Base-by-base conservation (phyloP, 805 yeast genomes). In the Metahyphopichia silvanorum region DNA sequence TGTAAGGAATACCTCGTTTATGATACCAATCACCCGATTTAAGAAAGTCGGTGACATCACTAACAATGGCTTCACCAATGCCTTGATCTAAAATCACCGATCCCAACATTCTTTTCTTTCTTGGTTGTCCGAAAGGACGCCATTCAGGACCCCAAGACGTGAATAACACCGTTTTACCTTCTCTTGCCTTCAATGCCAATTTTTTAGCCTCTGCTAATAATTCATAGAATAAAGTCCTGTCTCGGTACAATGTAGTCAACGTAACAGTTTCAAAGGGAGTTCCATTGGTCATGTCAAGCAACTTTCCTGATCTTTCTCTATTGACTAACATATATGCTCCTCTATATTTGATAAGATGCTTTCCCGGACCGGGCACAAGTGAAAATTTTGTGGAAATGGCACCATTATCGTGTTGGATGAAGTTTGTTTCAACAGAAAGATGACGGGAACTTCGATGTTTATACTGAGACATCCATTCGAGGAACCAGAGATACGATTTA, bases 131-230 rank as follows among this genome's bases (percentile, higher is more conserved):
- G 66, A 93, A 93, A 4, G 95, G 95, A 50, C 98, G 71, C 98
- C 98, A 93, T 52, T 93, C 98, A 18, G 96, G 96, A 1, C 98
- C 98, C 86, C 93, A 91, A 8, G 96, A 84, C 4, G 96, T 86
- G 57, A 76, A 93, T 4, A 93, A 63, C 6, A 93, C 98, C 0
- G 98, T 93, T 52, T 88, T 91, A 6, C 98, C 98, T 52, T 87
- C 95, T 38, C 84, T 82, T 19, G 82, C 72, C 47, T 77, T 77
- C 52, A 88, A 69, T 0, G 98, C 98, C 64, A 86, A 60, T 23
- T 68, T 60, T 48, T 89, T 86, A 3, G 98, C 98, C 49, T 93
- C 98, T 12, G 70, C 72, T 33, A 93, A 66, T 39, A 93, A 65
- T 6, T 82, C 79, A 18, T 70, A 66, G 48, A 93, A 83, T 16